phyloP scores from a whole-genome alignment of 257 asterid genomes.

The Solanum phureja region DNA sequence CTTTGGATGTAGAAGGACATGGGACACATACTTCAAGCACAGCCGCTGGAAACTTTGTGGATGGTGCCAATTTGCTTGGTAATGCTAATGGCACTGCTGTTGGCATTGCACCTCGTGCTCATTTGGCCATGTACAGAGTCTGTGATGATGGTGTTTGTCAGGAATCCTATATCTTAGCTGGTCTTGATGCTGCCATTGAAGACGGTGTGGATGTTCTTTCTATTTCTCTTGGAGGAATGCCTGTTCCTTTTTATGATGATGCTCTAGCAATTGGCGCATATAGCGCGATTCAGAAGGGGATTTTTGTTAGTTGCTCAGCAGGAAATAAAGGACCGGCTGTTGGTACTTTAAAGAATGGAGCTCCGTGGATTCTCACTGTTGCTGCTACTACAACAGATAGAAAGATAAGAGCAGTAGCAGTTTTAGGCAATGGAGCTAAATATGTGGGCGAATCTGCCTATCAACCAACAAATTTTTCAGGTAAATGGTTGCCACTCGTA shows the following conservation, averaged over 20 bases:
- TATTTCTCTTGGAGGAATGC: slow-evolving; percentile 8
- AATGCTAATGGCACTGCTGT: slow-evolving; percentile 14
- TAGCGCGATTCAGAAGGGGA: slow-evolving; percentile 10
- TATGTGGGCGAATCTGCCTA: slow-evolving; percentile 10
- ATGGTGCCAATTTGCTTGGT: slow-evolving; percentile 2
- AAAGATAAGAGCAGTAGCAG: slow-evolving; percentile 5
- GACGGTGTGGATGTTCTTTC: slow-evolving; percentile 20
- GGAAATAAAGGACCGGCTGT: slow-evolving; percentile 8
- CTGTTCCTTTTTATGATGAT: neutral
- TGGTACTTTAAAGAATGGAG: slow-evolving; percentile 9
- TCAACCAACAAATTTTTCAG: slow-evolving; percentile 9
- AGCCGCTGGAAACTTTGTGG: slow-evolving; percentile 14
- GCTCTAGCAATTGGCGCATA: slow-evolving; percentile 10
- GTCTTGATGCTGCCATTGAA: slow-evolving; percentile 8
- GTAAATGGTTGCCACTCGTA: slow-evolving; percentile 2
- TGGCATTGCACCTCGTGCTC: slow-evolving; percentile 20
- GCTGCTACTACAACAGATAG: slow-evolving; percentile 23
- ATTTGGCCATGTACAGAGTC: slow-evolving; percentile 13
- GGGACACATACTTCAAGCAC: slow-evolving; percentile 18
- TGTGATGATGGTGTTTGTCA: neutral
- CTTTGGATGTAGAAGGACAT: neutral
- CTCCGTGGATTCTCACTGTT: slow-evolving; percentile 25
- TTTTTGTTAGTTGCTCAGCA: slow-evolving; percentile 17
- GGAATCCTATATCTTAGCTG: slow-evolving; percentile 3
- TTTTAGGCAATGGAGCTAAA: slow-evolving; percentile 7